phyloP scores from a whole-genome alignment of 1,139 yeast genomes.

The Entelexis sorbosivorans region DNA sequence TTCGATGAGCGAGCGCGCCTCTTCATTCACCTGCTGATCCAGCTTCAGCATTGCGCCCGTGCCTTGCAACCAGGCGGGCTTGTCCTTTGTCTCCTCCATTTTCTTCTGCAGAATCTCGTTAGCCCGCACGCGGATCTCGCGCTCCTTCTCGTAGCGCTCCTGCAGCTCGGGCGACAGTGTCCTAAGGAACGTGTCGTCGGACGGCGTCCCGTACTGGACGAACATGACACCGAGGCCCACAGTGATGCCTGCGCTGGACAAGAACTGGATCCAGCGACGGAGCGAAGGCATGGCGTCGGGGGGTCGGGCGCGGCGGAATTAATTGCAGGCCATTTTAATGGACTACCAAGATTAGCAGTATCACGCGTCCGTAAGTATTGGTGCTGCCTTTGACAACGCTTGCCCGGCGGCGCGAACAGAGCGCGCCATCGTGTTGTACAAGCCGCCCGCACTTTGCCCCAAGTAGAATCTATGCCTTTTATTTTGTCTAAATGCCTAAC shows the following conservation, averaged over 20 bases:
- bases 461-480: too few relatives aligned
- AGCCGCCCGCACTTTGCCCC: too few relatives aligned
- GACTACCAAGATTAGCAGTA: slow-evolving; percentile 1
- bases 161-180: slow-evolving; percentile 73
- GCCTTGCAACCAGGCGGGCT: slow-evolving; percentile 29
- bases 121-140: slow-evolving; percentile 38
- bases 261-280: slow-evolving; percentile 23
- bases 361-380: too few relatives aligned
- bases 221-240: slow-evolving; percentile 22
- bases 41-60: slow-evolving; percentile 25
- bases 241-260: slow-evolving; percentile 20
- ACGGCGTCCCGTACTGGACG: slow-evolving; percentile 25
- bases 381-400: too few relatives aligned
- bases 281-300: slow-evolving; percentile 21
- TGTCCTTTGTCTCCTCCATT: slow-evolving; percentile 22
- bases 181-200: slow-evolving; percentile 68
- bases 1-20: slow-evolving; percentile 25
- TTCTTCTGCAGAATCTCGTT: slow-evolving; percentile 41
- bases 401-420: too few relatives aligned
- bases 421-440: too few relatives aligned
- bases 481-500: too few relatives aligned
- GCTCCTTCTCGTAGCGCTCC: slow-evolving; percentile 60
- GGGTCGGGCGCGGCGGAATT: neutral
- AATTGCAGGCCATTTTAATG: neutral
- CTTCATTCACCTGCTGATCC: slow-evolving; percentile 24